Conservation (phyloP, 2,329 filamentous ascomycete species). For the Aspergillus transmontanensis region DNA sequence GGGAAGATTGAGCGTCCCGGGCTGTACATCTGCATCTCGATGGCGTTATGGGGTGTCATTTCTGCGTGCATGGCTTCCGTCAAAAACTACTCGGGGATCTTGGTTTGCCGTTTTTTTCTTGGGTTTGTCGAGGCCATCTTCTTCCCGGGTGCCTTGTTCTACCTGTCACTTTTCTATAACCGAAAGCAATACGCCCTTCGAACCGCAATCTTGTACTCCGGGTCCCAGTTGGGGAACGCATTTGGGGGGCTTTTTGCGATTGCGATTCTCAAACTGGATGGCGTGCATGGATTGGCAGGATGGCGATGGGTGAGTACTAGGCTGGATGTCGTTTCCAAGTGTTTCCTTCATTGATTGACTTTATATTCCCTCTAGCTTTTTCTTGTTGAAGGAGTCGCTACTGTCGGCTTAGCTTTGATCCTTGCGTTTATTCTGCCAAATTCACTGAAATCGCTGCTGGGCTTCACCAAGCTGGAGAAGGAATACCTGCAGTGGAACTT, state of each 20-base stretch:
- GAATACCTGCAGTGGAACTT: not conserved
- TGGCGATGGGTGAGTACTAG: not conserved
- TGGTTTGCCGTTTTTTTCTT: slow-evolving; percentile 41
- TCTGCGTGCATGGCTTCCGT: slow-evolving; percentile 58
- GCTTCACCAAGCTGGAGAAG: not conserved
- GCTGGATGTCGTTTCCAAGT: not conserved
- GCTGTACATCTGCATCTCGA: slow-evolving; percentile 48
- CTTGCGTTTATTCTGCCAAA: not conserved
- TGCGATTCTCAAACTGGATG: slow-evolving; percentile 37
- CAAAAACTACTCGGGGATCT: slow-evolving; percentile 37
- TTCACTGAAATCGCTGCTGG: not conserved
- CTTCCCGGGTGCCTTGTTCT: slow-evolving; percentile 41
- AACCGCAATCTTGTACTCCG: slow-evolving; percentile 51
- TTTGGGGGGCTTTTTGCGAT: slow-evolving; percentile 50
- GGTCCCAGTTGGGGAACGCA: slow-evolving; percentile 50
- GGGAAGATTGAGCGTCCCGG: slow-evolving; percentile 50
- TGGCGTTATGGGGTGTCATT: slow-evolving; percentile 62
- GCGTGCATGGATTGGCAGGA: not conserved
- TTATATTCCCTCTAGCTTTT: not conserved
- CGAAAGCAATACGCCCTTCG: slow-evolving; percentile 47
- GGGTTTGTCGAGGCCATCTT: slow-evolving; percentile 44
- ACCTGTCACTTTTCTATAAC: slow-evolving; percentile 53
- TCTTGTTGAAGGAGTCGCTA: not conserved
- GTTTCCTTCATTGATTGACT: not conserved
- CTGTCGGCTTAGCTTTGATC: not conserved